Percentiles rank a stretch among this genome's conserved stretches.
Conservation (phyloP, 2,329 filamentous ascomycete species). For the Aureobasidium melanogenum region DNA sequence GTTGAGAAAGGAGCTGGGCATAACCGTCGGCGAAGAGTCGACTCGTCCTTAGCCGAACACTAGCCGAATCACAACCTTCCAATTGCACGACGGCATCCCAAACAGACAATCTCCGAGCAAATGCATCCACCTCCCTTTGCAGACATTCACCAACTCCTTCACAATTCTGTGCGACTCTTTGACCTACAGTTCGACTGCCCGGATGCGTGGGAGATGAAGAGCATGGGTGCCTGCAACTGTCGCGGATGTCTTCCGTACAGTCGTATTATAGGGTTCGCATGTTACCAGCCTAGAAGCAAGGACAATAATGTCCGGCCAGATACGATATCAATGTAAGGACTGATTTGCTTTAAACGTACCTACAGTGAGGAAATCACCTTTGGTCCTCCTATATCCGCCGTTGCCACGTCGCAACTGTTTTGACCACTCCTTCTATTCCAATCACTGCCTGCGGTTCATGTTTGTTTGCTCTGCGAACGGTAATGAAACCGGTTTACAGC, state of each 20-base stretch:
- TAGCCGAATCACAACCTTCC: neutral
- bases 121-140: neutral
- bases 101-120: neutral
- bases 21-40: slow-evolving; percentile 43
- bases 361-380: slow-evolving; percentile 1
- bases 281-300: neutral
- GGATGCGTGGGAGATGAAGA: neutral
- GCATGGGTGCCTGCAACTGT: neutral
- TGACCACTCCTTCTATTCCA: neutral
- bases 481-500: slow-evolving; percentile 8
- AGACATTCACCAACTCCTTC: neutral
- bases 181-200: neutral
- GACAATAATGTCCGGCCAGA: neutral
- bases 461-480: slow-evolving; percentile 3
- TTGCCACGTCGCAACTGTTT: slow-evolving; percentile 9
- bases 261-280: neutral
- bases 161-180: neutral
- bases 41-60: neutral
- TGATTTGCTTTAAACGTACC: neutral
- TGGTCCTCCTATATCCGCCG: neutral
- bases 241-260: neutral
- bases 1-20: slow-evolving; percentile 64
- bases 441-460: neutral
- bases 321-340: neutral
- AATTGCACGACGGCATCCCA: neutral